Percentiles rank a stretch among this genome's conserved stretches.
Evolutionary conservation across 352 stramenopile species (phyloP).

Genomic region (Pythium periplocum): DNA sequence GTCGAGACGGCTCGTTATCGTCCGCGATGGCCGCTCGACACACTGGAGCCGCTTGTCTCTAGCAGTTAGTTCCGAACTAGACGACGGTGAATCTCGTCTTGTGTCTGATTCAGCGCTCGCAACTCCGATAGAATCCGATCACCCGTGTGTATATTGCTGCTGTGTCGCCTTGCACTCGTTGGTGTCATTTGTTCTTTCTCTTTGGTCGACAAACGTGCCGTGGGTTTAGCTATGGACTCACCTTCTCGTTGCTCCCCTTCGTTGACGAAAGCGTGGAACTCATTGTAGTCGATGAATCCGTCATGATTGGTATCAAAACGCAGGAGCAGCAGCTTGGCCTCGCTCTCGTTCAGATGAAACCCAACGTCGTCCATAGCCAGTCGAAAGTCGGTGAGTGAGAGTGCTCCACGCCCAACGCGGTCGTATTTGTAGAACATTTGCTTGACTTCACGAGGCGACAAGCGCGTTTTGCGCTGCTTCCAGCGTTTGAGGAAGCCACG

Average conservation of each 20-base stretch:
- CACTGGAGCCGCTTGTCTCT: conserved; percentile 32
- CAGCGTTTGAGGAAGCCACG: conserved; percentile 57
- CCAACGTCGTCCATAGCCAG: conserved; percentile 46
- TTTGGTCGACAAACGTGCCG: no score
- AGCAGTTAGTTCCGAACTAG: conserved; percentile 7
- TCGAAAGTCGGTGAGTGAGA: conserved; percentile 40
- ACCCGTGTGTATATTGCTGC: no score
- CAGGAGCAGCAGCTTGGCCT: conserved; percentile 41
- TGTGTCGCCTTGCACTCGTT: no score
- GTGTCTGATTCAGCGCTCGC: conserved; percentile 28
- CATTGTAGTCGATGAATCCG: conserved; percentile 56
- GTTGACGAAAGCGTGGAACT: conserved; percentile 50
- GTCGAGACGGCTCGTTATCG: conserved; percentile 46
- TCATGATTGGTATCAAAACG: conserved; percentile 50
- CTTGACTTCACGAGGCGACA: conserved; percentile 20
- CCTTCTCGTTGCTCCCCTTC: neutral
- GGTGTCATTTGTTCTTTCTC: no score
- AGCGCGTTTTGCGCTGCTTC: conserved; percentile 27
- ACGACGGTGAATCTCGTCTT: conserved; percentile 28
- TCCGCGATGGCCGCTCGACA: conserved; percentile 72
- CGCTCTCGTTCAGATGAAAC: conserved; percentile 35
- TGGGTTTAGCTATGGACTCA: no score
- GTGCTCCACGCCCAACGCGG: conserved; percentile 21
- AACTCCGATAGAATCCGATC: conserved; percentile 39
- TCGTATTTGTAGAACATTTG: conserved; percentile 51